phyloP scores from a whole-genome alignment of 2,329 filamentous ascomycete species.

The Fusarium sp. region DNA sequence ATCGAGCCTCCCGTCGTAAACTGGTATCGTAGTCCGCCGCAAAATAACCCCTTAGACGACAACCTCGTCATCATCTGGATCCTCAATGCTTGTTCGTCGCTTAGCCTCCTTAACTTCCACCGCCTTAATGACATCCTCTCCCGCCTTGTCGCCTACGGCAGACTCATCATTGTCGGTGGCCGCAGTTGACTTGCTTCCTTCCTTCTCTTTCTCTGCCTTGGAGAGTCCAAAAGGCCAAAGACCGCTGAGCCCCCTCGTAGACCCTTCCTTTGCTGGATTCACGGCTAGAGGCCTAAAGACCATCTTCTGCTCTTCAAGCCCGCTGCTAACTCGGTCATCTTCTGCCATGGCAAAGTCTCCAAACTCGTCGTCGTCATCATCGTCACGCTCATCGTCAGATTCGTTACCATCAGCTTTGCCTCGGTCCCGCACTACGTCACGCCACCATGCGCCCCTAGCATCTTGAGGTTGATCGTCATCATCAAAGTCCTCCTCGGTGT shows the following conservation, averaged over 20 bases:
- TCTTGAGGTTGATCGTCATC: constrained; percentile 59
- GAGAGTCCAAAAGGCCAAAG: constrained; percentile 71
- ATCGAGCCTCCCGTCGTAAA: constrained; percentile 15
- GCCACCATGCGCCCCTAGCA: constrained; percentile 66
- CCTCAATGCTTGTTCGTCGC: constrained; percentile 72
- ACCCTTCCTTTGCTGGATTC: constrained; percentile 62
- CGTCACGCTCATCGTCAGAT: constrained; percentile 66
- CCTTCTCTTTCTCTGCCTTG: constrained; percentile 55
- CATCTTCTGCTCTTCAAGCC: constrained; percentile 57
- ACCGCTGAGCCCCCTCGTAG: constrained; percentile 63
- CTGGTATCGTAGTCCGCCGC: constrained; percentile 42
- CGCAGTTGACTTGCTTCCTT: constrained; percentile 28
- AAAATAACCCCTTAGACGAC: constrained; percentile 50
- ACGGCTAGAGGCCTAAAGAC: constrained; percentile 70
- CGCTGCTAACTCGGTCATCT: constrained; percentile 54
- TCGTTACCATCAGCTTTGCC: constrained; percentile 63
- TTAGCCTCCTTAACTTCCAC: constrained; percentile 69
- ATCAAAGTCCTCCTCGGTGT: constrained; percentile 69
- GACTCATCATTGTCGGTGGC: constrained; percentile 47
- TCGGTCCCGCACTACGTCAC: constrained; percentile 56
- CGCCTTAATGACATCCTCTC: constrained; percentile 56
- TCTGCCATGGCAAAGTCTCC: constrained; percentile 80
- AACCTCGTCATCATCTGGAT: constrained; percentile 69
- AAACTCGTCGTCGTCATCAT: constrained; percentile 76
- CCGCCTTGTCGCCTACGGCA: constrained; percentile 48